Conservation (phyloP, 306 rosid species). For the Prinsepia uniflora region DNA sequence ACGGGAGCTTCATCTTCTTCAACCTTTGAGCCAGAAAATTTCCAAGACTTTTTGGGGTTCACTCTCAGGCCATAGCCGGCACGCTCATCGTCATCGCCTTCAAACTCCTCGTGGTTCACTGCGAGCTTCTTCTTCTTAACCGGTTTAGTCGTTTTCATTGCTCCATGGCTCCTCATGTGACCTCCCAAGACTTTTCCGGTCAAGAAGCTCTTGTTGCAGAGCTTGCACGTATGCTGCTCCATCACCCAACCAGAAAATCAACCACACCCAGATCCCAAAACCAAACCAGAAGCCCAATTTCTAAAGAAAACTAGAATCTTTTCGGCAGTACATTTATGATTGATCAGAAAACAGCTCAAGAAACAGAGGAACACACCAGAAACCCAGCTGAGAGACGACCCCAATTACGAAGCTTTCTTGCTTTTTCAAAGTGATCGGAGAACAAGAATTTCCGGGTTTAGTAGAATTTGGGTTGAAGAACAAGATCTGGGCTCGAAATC, state of each 20-base stretch:
- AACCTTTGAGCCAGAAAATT: constrained; percentile 25
- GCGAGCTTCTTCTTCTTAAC: constrained; percentile 15
- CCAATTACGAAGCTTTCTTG: neutral
- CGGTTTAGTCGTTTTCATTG: constrained; percentile 22
- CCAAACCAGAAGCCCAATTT: constrained; percentile 6
- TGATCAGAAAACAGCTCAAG: constrained; percentile 15
- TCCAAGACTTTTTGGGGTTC: constrained; percentile 45
- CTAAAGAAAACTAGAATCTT: constrained; percentile 13
- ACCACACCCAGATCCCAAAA: constrained; percentile 27
- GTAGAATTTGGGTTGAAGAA: constrained; percentile 2
- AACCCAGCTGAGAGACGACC: constrained; percentile 25
- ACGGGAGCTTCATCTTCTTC: neutral
- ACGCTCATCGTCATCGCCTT: constrained; percentile 9
- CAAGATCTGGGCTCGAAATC: constrained; percentile 12
- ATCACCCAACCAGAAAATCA: neutral
- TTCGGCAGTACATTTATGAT: constrained; percentile 15
- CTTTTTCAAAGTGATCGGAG: constrained; percentile 11
- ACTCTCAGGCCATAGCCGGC: constrained; percentile 36
- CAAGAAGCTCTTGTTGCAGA: constrained; percentile 37
- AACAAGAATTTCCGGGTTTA: constrained; percentile 1
- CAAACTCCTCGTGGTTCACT: neutral
- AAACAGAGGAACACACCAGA: constrained; percentile 24
- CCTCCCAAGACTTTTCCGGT: constrained; percentile 51
- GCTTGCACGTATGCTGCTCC: constrained; percentile 44
- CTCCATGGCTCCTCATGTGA: constrained; percentile 44